phyloP scores from a whole-genome alignment of 148 eudicot species.

The Nepenthes mirabilis region DNA sequence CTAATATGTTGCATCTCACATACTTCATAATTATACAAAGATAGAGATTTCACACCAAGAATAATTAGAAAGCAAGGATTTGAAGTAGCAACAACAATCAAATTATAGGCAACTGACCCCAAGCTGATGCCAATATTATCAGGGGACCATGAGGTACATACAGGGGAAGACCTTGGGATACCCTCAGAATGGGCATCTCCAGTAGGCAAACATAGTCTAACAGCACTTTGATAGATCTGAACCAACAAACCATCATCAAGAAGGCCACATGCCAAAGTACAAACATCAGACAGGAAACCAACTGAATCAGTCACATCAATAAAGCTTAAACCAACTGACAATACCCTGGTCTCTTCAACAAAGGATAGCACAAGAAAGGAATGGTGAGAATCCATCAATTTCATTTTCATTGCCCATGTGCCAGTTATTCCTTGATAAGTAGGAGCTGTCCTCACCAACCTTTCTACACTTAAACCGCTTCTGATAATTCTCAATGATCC shows the following conservation, averaged over 20 bases:
- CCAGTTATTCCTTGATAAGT: constrained; percentile 88
- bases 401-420: constrained; percentile 78
- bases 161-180: constrained; percentile 41
- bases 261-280: constrained; percentile 92
- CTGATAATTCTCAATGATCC: constrained; percentile 84
- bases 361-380: constrained; percentile 86
- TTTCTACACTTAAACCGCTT: constrained; percentile 82
- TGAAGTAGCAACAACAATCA: constrained; percentile 75
- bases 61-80: constrained; percentile 68
- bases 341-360: constrained; percentile 94
- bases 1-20: constrained; percentile 64
- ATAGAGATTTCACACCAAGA: constrained; percentile 50
- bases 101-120: constrained; percentile 66
- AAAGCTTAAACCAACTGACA: constrained; percentile 92
- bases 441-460: constrained; percentile 79
- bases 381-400: constrained; percentile 43
- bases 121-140: constrained; percentile 56
- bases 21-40: constrained; percentile 41
- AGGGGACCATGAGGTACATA: constrained; percentile 68
- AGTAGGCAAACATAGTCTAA: constrained; percentile 68
- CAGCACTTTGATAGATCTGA: constrained; percentile 69
- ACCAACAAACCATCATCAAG: constrained; percentile 60
- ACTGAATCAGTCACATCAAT: constrained; percentile 86
- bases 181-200: constrained; percentile 47
- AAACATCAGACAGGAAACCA: constrained; percentile 81